These are phyloP conservation scores for Pichia heedii DNA, from an alignment of 805 yeast genomes.

Conservation along the genomic window DNA sequence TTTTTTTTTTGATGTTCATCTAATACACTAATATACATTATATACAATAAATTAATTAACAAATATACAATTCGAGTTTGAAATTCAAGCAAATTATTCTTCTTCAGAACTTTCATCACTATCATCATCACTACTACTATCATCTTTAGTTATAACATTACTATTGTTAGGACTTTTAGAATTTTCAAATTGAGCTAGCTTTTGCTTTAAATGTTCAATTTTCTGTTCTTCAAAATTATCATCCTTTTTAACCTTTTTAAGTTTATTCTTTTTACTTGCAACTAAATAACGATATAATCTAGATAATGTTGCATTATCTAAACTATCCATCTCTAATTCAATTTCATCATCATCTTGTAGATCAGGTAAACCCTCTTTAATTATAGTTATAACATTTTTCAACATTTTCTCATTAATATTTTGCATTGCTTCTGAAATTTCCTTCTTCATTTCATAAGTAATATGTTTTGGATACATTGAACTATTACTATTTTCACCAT, in stretches of 20 bases:
- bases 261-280: constrained; percentile 31
- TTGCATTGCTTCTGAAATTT: constrained; percentile 77
- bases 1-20: not conserved
- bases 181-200: constrained; percentile 61
- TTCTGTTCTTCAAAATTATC: constrained; percentile 51
- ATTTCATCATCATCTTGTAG: constrained; percentile 80
- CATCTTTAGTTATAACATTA: not conserved
- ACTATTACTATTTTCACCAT: constrained; percentile 28
- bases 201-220: constrained; percentile 62
- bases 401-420: constrained; percentile 69
- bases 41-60: constrained; percentile 5
- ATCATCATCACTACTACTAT: constrained; percentile 38
- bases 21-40: not conserved
- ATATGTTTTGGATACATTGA: constrained; percentile 35
- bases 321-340: constrained; percentile 89
- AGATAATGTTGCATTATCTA: constrained; percentile 74
- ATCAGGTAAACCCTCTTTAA: constrained; percentile 67
- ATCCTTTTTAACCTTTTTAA: constrained; percentile 37
- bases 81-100: constrained; percentile 13
- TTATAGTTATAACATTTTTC: constrained; percentile 74
- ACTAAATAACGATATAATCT: constrained; percentile 80
- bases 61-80: constrained; percentile 2
- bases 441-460: constrained; percentile 94
- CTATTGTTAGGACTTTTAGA: constrained; percentile 31
- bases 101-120: constrained; percentile 26